Percentiles rank a stretch among this genome's conserved stretches.
Evolutionary conservation across 2,329 filamentous ascomycete species (phyloP).

Genomic region (Fusarium hostae): DNA sequence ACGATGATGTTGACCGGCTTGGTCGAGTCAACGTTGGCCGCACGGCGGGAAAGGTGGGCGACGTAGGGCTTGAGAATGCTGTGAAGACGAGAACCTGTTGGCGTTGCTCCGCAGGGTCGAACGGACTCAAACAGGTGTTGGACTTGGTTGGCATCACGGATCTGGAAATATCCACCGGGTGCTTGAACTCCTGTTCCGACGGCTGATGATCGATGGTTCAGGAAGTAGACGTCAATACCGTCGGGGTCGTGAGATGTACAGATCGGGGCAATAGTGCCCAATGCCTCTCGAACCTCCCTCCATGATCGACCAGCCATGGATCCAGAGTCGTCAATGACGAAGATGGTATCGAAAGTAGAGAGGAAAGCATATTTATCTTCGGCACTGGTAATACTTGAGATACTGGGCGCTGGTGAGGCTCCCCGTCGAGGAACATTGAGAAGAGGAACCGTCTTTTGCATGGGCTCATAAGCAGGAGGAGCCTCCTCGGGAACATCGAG

Average conservation of each 20-base stretch:
- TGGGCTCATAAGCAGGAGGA: constrained; percentile 51
- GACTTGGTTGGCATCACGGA: constrained; percentile 69
- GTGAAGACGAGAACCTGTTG: constrained; percentile 77
- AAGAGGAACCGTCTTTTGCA: not conserved
- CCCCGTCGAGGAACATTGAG: constrained; percentile 29
- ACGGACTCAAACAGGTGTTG: constrained; percentile 76
- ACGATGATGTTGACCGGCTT: no score
- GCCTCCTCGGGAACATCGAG: constrained; percentile 39
- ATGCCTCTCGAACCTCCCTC: constrained; percentile 76
- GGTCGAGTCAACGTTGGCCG: constrained; percentile 57
- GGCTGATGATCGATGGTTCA: constrained; percentile 71
- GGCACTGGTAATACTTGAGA: constrained; percentile 50
- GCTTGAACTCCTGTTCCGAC: constrained; percentile 52
- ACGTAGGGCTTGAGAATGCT: constrained; percentile 81
- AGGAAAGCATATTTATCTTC: constrained; percentile 84
- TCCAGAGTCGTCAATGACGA: constrained; percentile 91
- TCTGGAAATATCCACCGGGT: constrained; percentile 69
- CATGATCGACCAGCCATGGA: constrained; percentile 85
- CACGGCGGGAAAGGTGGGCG: constrained; percentile 48
- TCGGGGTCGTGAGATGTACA: constrained; percentile 83
- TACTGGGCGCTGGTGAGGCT: constrained; percentile 24
- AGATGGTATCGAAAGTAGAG: constrained; percentile 82
- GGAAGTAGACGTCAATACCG: constrained; percentile 91
- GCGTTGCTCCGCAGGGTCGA: constrained; percentile 73
- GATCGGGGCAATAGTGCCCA: constrained; percentile 81